A percentile compares a stretch with the other conserved stretches of the same genome.
phyloP scores from a whole-genome alignment of 2,329 filamentous ascomycete species.

The Nemania abortiva region DNA sequence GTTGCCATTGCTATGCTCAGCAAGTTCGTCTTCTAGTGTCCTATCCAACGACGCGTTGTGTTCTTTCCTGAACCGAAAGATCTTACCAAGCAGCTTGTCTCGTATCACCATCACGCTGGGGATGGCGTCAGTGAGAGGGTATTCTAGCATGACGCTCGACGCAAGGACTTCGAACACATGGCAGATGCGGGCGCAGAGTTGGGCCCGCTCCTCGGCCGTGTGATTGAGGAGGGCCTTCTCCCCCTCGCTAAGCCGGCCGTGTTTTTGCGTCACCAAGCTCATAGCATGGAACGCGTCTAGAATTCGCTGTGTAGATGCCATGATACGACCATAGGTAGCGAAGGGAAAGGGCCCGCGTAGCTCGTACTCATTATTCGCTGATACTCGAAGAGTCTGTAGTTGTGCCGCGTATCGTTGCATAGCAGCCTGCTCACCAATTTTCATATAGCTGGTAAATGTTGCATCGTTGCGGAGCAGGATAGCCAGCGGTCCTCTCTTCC shows the following conservation, averaged over 20 bases:
- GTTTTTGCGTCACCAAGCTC: slow-evolving; percentile 90
- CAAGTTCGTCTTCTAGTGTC: slow-evolving; percentile 26
- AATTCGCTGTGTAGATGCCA: slow-evolving; percentile 84
- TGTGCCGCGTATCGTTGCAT: slow-evolving; percentile 83
- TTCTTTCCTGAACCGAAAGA: slow-evolving; percentile 86
- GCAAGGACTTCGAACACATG: slow-evolving; percentile 90
- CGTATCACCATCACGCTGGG: slow-evolving; percentile 84
- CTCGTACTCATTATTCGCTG: slow-evolving; percentile 88
- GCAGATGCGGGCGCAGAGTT: slow-evolving; percentile 88
- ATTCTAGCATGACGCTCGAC: slow-evolving; percentile 93
- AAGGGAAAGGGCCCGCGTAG: slow-evolving; percentile 88
- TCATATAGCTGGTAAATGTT: slow-evolving; percentile 77
- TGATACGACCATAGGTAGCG: slow-evolving; percentile 77
- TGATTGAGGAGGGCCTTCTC: slow-evolving; percentile 84
- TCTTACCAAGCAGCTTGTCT: slow-evolving; percentile 85
- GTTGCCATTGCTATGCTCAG: slow-evolving; percentile 22
- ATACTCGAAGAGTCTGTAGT: slow-evolving; percentile 77
- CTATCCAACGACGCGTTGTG: slow-evolving; percentile 61
- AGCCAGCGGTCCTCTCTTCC: slow-evolving; percentile 91
- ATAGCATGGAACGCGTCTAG: slow-evolving; percentile 96
- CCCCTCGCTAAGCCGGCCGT: slow-evolving; percentile 78
- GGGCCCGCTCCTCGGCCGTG: slow-evolving; percentile 81
- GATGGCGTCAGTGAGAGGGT: slow-evolving; percentile 88
- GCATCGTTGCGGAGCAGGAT: slow-evolving; percentile 72
- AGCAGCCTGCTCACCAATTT: slow-evolving; percentile 86